Base-by-base conservation (phyloP, 306 rosid genomes). In the Cucumis melo region DNA sequence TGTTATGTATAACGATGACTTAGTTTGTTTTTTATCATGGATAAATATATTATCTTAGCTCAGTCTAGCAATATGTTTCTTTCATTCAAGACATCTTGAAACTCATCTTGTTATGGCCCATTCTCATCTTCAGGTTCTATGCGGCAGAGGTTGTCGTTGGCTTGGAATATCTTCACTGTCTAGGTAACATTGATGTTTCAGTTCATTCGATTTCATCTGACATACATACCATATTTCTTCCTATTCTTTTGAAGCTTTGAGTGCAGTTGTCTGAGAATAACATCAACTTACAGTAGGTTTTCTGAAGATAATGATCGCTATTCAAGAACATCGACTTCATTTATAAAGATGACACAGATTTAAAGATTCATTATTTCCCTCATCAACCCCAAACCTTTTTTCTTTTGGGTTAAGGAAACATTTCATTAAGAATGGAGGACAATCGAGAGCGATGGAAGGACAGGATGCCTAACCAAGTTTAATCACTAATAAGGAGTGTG, bases 91-190 rank as follows among this genome's bases (percentile, higher is more conserved):
- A 15, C 54, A 23, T n/a, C 67, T 38, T 23, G 8, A 71, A 51
- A 56, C 41, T 77, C 8, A 21, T 42, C 57, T 63, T 70, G 72
- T 38, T 20, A 59, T 79, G 71, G 46, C 51, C 19, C 41, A 42
- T 68, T 82, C 8, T 73, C 54, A 38, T 85, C 41, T 78, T 73
- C 93, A 94, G 99, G 85, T 92, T 94, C 87, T 94, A 87, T 89
- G 92, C 87, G 2, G 99, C 97, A 54, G 99, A 94, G 87, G 98
- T 94, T 54, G 87, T 94, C 79, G 87, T 94, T 83, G 92, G 89
- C 81, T 89, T 94, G 95, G 99, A 94, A 81, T 94, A 94, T 77
- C 97, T 94, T 73, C 99, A 94, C 82, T 94, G 97, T 88, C 82
- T 94, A 91, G 99, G 99, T 94, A 27, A 92, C 7, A 41, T 60